phyloP scores from a whole-genome alignment of 306 rosid species.

The Acacia melanoxylon region DNA sequence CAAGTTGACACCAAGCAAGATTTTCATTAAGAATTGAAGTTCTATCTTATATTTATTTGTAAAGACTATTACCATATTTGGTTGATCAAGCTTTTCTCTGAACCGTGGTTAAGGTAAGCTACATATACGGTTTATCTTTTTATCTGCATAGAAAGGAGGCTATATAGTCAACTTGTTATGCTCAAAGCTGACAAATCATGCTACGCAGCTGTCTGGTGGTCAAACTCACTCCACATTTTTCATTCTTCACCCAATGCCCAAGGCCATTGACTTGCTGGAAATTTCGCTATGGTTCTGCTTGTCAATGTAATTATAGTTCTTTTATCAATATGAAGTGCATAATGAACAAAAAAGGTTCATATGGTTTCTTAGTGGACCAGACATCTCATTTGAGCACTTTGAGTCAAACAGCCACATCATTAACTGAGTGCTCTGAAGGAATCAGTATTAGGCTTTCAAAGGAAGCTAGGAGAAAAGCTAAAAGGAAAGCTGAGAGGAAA shows the following conservation, averaged over 20 bases:
- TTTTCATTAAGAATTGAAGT: slow-evolving; percentile 8
- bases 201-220: slow-evolving; percentile 32
- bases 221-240: slow-evolving; percentile 49
- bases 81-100: not conserved
- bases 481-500: slow-evolving; percentile 39
- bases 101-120: not conserved
- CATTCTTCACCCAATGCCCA: slow-evolving; percentile 43
- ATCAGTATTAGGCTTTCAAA: slow-evolving; percentile 25
- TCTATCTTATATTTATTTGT: not conserved
- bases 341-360: not conserved
- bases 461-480: slow-evolving; percentile 43
- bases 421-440: slow-evolving; percentile 19
- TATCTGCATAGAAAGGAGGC: not conserved
- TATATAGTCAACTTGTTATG: not conserved
- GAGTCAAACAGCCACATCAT: slow-evolving; percentile 33
- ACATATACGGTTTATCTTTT: not conserved
- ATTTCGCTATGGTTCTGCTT: slow-evolving; percentile 23
- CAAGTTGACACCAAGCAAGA: not conserved
- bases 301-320: not conserved
- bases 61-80: not conserved
- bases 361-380: slow-evolving; percentile 18
- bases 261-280: slow-evolving; percentile 30
- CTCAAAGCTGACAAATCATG: slow-evolving; percentile 14
- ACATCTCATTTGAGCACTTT: slow-evolving; percentile 31
- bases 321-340: slow-evolving; percentile 4